phyloP scores from a whole-genome alignment of 139 green algal species.

The Tetradesmus obliquus region DNA sequence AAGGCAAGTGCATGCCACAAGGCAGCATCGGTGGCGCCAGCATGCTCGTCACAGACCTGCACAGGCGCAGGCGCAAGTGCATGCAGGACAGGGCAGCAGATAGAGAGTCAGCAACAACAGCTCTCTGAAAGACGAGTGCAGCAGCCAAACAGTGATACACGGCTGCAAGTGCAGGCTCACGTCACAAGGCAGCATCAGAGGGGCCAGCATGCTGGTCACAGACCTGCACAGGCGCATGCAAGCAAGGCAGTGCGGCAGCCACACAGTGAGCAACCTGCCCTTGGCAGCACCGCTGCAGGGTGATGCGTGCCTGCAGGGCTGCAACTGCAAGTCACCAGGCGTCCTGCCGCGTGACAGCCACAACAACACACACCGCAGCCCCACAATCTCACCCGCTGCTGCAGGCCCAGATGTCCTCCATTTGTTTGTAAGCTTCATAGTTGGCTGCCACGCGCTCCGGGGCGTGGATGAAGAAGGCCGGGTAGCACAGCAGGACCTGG shows the following conservation, averaged over 20 bases:
- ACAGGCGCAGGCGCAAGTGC: neutral
- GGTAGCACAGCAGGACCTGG: constrained; percentile 18
- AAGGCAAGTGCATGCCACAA: too few species aligned
- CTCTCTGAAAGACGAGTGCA: neutral
- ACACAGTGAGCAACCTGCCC: neutral
- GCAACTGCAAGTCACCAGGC: neutral
- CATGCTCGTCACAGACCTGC: constrained; percentile 10
- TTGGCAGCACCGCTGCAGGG: neutral
- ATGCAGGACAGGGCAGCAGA: too few species aligned
- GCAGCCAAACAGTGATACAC: neutral
- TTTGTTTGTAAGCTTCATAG: neutral
- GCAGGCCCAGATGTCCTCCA: neutral
- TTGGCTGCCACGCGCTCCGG: neutral
- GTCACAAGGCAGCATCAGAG: too few species aligned
- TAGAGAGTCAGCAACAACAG: neutral
- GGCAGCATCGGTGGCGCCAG: constrained; percentile 6
- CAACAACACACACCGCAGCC: too few species aligned
- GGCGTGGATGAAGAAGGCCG: constrained; percentile 33
- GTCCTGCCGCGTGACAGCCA: neutral
- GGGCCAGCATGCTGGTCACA: too few species aligned
- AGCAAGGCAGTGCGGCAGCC: too few species aligned
- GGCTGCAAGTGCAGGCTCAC: too few species aligned
- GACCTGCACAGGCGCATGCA: too few species aligned
- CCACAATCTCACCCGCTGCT: neutral
- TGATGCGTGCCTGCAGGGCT: too few species aligned